These are phyloP conservation scores for Poterioochromonas sp. DNA, from an alignment of 352 stramenopile species.

Conservation along the genomic window DNA sequence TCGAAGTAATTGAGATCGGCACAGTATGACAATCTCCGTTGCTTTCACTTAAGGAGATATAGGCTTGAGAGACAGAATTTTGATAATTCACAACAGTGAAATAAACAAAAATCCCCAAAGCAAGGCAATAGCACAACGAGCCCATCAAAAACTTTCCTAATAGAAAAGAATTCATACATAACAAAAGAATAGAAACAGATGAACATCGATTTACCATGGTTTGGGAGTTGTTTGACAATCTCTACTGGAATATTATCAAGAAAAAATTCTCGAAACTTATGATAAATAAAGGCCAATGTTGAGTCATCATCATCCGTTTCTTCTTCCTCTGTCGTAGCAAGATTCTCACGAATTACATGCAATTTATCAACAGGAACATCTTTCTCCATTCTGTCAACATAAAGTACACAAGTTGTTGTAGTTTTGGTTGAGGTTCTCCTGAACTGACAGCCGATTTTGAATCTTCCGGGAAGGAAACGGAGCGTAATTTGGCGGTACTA, in stretches of 20 bases:
- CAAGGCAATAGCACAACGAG: not conserved
- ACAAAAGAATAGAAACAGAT: too few species aligned
- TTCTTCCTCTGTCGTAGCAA: not conserved
- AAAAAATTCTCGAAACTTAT: conserved; percentile 9
- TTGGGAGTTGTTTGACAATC: not conserved
- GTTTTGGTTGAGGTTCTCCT: too few species aligned
- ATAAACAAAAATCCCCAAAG: not conserved
- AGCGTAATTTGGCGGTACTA: too few species aligned
- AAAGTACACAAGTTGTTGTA: too few species aligned
- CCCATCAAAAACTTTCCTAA: not conserved
- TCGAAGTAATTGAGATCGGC: not conserved
- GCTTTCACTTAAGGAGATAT: not conserved
- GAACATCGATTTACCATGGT: not conserved
- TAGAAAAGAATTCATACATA: too few species aligned
- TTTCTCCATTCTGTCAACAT: too few species aligned
- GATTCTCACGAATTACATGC: not conserved
- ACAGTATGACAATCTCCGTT: not conserved
- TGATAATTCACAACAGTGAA: not conserved
- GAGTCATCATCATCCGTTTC: not conserved
- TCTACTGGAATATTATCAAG: conserved; percentile 14
- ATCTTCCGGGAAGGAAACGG: too few species aligned
- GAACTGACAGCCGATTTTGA: too few species aligned
- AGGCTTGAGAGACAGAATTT: not conserved
- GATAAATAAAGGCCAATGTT: not conserved
- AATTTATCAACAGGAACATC: too few species aligned